Evolutionary conservation across 768 basidiomycete genomes (phyloP), one percentile per base, ranked within the genome.

Genomic region (Coprinopsis cinerea): DNA sequence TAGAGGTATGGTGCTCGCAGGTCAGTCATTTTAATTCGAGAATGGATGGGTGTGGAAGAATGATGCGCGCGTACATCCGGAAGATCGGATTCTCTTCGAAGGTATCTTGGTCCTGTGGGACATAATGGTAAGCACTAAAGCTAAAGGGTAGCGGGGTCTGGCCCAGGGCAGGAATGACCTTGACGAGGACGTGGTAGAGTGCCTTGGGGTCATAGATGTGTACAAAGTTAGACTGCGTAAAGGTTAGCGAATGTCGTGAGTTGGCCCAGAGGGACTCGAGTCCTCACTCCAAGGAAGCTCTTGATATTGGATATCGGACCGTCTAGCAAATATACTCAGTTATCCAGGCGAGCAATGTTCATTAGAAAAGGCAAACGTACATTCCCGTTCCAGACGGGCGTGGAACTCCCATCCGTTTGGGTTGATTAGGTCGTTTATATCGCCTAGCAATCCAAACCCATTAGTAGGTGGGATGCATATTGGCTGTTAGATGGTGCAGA

Each of bases 151-250:
- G 17, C 17, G 20, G 1, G 18, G 11, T 4, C 18, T 68, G n/a
- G n/a, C n/a, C n/a, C n/a, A n/a, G n/a, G n/a, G n/a, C n/a, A n/a
- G n/a, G n/a, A n/a, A n/a, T n/a, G n/a, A n/a, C 73, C 59, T 76
- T 77, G 27, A 76, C 61, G 4, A 74, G 34, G 45, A 78, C 70
- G 50, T 72, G 71, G 46, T 75, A 66, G 28, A 78, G 55, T 0
- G 74, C 77, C 26, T 64, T 66, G 0, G 76, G 70, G 50, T 78
- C 76, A 44, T 57, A 74, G 1, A 74, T 63, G 51, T 72, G 72
- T 2, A 78, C 58, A 22, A 59, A 2, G 2, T 40, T 47, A 35
- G 26, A 28, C 55, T 55, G 13, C 23, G 23, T 15, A 18, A 34
- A n/a, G 20, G 24, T 13, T n/a, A n/a, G n/a, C 15, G 4, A 39